Percentiles rank a stretch among this genome's conserved stretches.
Evolutionary conservation across 2,329 filamentous ascomycete genomes (phyloP).

Genomic region (Zymoseptoria crescenta): DNA sequence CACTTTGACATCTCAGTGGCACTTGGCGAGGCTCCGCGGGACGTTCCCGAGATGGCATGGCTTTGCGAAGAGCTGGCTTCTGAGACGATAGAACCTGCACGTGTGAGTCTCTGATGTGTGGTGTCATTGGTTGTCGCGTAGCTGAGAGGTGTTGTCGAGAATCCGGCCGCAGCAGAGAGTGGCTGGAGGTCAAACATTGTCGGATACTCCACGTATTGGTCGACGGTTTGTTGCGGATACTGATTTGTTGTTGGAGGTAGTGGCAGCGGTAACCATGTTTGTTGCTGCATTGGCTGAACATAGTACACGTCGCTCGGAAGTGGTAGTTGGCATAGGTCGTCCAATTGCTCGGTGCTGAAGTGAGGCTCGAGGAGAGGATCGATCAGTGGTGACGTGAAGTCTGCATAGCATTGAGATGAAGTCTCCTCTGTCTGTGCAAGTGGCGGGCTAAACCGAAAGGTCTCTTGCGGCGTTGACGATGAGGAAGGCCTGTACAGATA

Average conservation of each 20-base stretch:
- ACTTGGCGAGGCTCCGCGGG: constrained; percentile 26
- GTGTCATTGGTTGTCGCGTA: constrained; percentile 17
- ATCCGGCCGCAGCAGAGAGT: constrained; percentile 2
- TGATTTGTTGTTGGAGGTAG: constrained; percentile 8
- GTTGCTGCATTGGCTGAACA: constrained; percentile 3
- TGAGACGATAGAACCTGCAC: constrained; percentile 24
- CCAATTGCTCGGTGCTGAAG: not conserved
- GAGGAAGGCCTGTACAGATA: constrained; percentile 12
- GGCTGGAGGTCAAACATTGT: constrained; percentile 6
- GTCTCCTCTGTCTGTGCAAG: constrained; percentile 4
- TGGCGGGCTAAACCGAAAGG: constrained; percentile 9
- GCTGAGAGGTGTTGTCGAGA: constrained; percentile 5
- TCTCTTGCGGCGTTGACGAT: constrained; percentile 9
- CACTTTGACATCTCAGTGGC: constrained; percentile 28
- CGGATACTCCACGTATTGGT: constrained; percentile 12
- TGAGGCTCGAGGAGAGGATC: constrained; percentile 2
- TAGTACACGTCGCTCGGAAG: constrained; percentile 8
- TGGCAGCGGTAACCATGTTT: constrained; percentile 8
- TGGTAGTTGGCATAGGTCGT: constrained; percentile 3
- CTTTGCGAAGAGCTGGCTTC: constrained; percentile 23
- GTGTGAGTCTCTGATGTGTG: constrained; percentile 7
- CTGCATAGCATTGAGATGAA: constrained; percentile 4
- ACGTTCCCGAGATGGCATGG: constrained; percentile 18
- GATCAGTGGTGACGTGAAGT: constrained; percentile 4
- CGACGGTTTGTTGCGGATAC: not conserved